A percentile compares a stretch with the other conserved stretches of the same genome.
Conservation (phyloP, 345 rosid genomes). For the Brassica juncea region DNA sequence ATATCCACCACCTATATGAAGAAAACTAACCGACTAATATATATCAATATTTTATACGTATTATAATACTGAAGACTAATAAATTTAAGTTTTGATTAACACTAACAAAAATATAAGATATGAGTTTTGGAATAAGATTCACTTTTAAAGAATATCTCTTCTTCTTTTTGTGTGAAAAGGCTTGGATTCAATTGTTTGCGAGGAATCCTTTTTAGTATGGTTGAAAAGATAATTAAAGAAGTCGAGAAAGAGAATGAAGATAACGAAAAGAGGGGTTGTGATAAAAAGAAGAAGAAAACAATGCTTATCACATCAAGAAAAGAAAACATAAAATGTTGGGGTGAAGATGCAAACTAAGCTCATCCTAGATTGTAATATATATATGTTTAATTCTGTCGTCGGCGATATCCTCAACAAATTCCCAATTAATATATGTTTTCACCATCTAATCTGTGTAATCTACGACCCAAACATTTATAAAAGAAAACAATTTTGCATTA, state of each 20-base stretch:
- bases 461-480: neutral
- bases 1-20: neutral
- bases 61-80: neutral
- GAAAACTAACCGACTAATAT: neutral
- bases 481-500: neutral
- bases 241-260: slow-evolving; percentile 3
- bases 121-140: slow-evolving; percentile 36
- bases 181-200: slow-evolving; percentile 37
- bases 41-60: neutral
- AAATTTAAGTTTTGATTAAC: slow-evolving; percentile 8
- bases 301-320: slow-evolving; percentile 35
- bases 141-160: slow-evolving; percentile 34
- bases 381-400: slow-evolving; percentile 2
- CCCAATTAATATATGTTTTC: neutral
- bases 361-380: neutral
- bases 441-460: neutral
- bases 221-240: slow-evolving; percentile 18
- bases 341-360: slow-evolving; percentile 30
- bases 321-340: slow-evolving; percentile 17
- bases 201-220: slow-evolving; percentile 29
- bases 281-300: slow-evolving; percentile 36
- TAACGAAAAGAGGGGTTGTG: slow-evolving; percentile 34
- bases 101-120: slow-evolving; percentile 19
- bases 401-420: slow-evolving; percentile 1
- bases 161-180: slow-evolving; percentile 27